Percentiles rank a stretch among this genome's conserved stretches.
Conservation (phyloP, 2,329 filamentous ascomycete genomes). For the Fusarium albidum region DNA sequence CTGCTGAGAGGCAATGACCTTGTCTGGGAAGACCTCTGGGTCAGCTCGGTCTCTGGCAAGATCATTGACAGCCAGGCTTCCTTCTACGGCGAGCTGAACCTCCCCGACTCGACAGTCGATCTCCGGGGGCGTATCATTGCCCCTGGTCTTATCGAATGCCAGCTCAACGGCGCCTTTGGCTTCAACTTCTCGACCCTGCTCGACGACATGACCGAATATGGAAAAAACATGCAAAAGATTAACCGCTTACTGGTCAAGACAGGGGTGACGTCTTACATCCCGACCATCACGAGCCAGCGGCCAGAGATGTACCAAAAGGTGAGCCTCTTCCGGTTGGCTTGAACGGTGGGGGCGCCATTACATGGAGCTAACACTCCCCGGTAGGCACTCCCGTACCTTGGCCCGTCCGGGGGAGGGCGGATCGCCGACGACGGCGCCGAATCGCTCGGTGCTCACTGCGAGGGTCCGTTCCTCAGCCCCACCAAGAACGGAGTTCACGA, state of each 20-base stretch:
- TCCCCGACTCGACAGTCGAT: conserved; percentile 79
- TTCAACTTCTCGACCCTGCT: conserved; percentile 89
- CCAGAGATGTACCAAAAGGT: conserved; percentile 85
- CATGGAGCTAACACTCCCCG: conserved; percentile 34
- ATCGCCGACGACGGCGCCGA: conserved; percentile 76
- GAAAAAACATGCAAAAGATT: conserved; percentile 74
- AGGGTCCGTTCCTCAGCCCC: conserved; percentile 87
- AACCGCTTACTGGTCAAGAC: conserved; percentile 78
- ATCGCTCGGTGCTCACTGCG: conserved; percentile 88
- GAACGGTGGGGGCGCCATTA: conserved; percentile 25
- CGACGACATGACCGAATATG: conserved; percentile 73
- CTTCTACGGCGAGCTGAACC: conserved; percentile 72
- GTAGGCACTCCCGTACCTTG: conserved; percentile 77
- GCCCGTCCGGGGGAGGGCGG: conserved; percentile 70
- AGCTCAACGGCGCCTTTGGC: conserved; percentile 91
- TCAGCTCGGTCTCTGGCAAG: conserved; percentile 82
- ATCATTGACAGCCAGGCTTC: conserved; percentile 75
- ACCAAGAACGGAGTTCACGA: conserved; percentile 90
- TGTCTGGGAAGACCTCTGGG: conserved; percentile 85
- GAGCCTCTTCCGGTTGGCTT: conserved; percentile 16
- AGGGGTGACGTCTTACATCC: conserved; percentile 87
- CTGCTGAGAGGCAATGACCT: conserved; percentile 74
- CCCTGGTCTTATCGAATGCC: conserved; percentile 88
- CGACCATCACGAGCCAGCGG: conserved; percentile 83
- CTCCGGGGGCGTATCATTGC: conserved; percentile 84